phyloP scores from a whole-genome alignment of 31 red algal species.

The Porphyra umbilicalis region DNA sequence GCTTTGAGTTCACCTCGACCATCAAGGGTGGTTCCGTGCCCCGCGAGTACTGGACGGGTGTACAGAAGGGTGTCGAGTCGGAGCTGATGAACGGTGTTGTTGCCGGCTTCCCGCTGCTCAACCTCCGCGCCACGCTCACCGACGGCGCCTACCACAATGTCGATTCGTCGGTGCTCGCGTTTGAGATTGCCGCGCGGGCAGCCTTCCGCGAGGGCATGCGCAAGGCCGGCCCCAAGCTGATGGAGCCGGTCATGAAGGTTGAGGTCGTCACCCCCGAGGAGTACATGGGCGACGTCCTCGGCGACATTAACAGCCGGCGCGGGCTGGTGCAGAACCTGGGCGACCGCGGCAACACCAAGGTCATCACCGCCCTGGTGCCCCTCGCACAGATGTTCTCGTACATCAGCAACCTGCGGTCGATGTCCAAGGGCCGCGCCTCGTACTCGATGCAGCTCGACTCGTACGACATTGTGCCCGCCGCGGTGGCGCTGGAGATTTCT shows the following conservation, averaged over 20 bases:
- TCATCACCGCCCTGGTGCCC: conserved; percentile 79
- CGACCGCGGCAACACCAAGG: conserved; percentile 83
- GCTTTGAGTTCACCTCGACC: conserved; percentile 89
- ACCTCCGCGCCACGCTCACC: conserved; percentile 60
- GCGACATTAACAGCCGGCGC: conserved; percentile 94
- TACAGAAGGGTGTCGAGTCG: conserved; percentile 80
- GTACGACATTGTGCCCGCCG: conserved; percentile 90
- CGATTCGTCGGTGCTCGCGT: conserved; percentile 99
- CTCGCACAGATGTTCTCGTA: conserved; percentile 95
- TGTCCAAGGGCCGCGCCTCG: conserved; percentile 94
- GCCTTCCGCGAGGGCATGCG: conserved; percentile 87
- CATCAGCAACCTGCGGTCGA: conserved; percentile 78
- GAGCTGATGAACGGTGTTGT: conserved; percentile 85
- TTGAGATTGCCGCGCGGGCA: conserved; percentile 92
- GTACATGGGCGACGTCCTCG: conserved; percentile 84
- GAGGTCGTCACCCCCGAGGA: conserved; percentile 94
- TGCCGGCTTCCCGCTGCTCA: conserved; percentile 89
- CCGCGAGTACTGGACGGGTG: conserved; percentile 96
- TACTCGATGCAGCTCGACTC: conserved; percentile 88
- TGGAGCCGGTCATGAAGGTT: conserved; percentile 99
- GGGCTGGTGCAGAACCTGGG: conserved; percentile 71
- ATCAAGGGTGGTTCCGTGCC: conserved; percentile 98
- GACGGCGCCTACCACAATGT: conserved; percentile 99
- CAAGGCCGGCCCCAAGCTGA: conserved; percentile 77
- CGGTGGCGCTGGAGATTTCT: conserved; percentile 72